Conservation (phyloP, 495 filamentous ascomycete species). For the Penicillium cinerascens region DNA sequence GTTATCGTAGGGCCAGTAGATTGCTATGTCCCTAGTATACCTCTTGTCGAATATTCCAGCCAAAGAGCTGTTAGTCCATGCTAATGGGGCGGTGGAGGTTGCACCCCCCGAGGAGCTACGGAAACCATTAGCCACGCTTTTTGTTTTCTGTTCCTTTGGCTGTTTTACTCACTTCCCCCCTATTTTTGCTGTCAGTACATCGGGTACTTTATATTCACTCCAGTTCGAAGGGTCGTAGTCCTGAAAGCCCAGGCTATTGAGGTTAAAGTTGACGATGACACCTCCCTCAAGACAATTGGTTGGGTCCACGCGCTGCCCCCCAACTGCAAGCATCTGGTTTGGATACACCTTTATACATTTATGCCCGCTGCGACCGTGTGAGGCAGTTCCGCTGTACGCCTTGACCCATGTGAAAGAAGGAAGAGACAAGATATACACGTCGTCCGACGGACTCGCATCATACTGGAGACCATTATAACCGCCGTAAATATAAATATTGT, state of each 20-base stretch:
- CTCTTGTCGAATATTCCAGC: slow-evolving; percentile 48
- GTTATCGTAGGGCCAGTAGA: slow-evolving; percentile 57
- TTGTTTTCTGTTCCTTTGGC: neutral
- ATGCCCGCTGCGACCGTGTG: slow-evolving; percentile 57
- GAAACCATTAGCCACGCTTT: neutral
- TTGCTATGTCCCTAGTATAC: slow-evolving; percentile 56
- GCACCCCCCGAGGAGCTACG: slow-evolving; percentile 54
- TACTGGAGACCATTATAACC: slow-evolving; percentile 54
- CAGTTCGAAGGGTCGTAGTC: slow-evolving; percentile 54
- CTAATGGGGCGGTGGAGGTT: slow-evolving; percentile 45
- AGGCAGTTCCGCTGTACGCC: slow-evolving; percentile 43
- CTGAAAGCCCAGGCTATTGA: slow-evolving; percentile 57
- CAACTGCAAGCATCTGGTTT: slow-evolving; percentile 71
- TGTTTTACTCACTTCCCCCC: slow-evolving; percentile 52
- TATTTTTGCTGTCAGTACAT: slow-evolving; percentile 52
- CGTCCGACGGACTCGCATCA: slow-evolving; percentile 46
- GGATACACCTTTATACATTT: slow-evolving; percentile 66
- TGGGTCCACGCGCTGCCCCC: slow-evolving; percentile 40
- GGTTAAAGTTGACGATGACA: slow-evolving; percentile 60
- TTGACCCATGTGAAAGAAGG: slow-evolving; percentile 76
- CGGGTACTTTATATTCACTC: slow-evolving; percentile 60
- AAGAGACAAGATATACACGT: slow-evolving; percentile 70
- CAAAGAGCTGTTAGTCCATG: slow-evolving; percentile 51
- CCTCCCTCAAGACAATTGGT: slow-evolving; percentile 50
- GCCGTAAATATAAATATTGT: slow-evolving; percentile 75